Base-by-base conservation (phyloP, 2,329 filamentous ascomycete species). In the Talaromyces albobiverticillius region DNA sequence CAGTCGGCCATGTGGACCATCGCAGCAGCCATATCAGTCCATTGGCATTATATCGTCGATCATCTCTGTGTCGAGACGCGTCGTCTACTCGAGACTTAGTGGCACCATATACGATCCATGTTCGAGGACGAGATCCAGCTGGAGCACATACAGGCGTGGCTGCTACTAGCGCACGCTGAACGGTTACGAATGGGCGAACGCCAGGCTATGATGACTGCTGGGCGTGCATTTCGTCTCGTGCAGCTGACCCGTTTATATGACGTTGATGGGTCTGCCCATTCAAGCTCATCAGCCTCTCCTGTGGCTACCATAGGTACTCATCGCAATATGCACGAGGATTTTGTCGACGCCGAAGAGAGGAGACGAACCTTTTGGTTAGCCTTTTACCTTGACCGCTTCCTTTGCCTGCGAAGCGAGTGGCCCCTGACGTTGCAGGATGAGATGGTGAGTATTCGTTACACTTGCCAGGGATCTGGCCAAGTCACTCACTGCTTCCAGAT, bases 1-100 rank as follows among this genome's bases (percentile, higher is more conserved):
- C 70, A 72, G 51, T 63, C 65, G 47, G 65, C 71, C 22, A 69
- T 73, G 68, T 71, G 71, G 69, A 65, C 69, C 1, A 43, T 71
- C 9, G 70, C 71, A 7, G 64, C 70, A 2, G 59, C 64, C 0
- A 38, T 67, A 10, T 72, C 70, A 0, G 62, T 64, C 1, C 70
- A 71, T 16, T 67, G 66, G 42, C 63, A 65, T 7, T 41, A 62
- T 14, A 50, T 69, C 5, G 54, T 60, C 10, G 62, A 67, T 4
- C 47, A 57, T 0, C 56, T 70, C 8, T 48, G 36, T 18, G 6
- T 23, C 3, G 6, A 34, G 2, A 38, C 46, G 14, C 16, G 20
- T 9, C 9, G 1, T 7, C 2, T 36, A 18, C 16, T 22, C 13
- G 14, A 48, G n/a, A n/a, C n/a, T n/a, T n/a, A n/a, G n/a, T n/a